Conservation (phyloP, 257 asterid genomes). For the Nicotiana noctiflora region DNA sequence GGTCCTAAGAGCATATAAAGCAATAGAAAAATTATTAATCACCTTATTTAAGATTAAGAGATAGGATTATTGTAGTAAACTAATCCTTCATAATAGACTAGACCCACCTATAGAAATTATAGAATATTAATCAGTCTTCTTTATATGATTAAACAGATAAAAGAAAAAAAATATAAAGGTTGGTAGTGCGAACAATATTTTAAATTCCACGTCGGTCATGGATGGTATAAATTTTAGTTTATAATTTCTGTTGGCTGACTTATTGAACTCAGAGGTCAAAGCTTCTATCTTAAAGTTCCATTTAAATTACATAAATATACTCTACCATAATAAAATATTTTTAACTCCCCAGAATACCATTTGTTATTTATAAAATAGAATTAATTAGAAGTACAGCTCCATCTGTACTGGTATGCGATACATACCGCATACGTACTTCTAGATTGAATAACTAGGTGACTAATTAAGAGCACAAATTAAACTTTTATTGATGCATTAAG, state of each 20-base stretch:
- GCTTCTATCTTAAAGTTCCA: not conserved
- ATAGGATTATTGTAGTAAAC: slow-evolving; percentile 4
- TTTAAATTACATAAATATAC: not conserved
- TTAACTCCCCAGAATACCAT: not conserved
- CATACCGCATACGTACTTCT: not conserved
- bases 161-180: not conserved
- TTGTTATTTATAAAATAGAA: not conserved
- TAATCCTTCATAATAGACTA: not conserved
- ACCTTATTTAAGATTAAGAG: not conserved
- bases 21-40: not conserved
- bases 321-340: not conserved
- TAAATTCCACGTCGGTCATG: slow-evolving; percentile 7
- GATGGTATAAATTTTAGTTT: slow-evolving; percentile 16
- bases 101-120: not conserved
- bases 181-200: slow-evolving; percentile 9
- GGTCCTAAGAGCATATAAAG: not conserved
- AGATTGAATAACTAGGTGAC: not conserved
- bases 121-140: not conserved
- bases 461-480: not conserved
- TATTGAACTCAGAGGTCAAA: not conserved
- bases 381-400: slow-evolving; percentile 8
- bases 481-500: not conserved
- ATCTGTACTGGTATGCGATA: not conserved
- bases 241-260: slow-evolving; percentile 19
- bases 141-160: not conserved